Evolutionary conservation across 2,329 filamentous ascomycete genomes (phyloP), one percentile per base, ranked within the genome.

Genomic region (Domatiomyces catenatus): DNA sequence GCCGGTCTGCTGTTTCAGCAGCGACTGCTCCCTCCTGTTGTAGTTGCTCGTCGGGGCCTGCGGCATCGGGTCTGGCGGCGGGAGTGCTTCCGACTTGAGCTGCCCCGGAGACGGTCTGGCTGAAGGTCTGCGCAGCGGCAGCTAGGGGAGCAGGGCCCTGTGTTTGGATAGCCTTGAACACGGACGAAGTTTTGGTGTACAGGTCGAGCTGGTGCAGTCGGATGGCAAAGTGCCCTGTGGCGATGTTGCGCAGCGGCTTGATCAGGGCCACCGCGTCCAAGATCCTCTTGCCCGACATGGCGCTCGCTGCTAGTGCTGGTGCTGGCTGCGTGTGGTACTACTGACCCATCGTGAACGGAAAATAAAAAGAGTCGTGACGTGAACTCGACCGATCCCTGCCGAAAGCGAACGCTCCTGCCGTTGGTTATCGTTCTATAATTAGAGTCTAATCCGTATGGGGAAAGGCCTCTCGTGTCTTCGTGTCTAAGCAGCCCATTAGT

Each of bases 241-340:
- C 83, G 54, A 89, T 75, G 32, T 76, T 76, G 53, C 80, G 77
- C 48, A 83, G 82, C 63, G 80, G 84, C 70, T 75, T 79, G 65
- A 83, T 73, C 56, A 89, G 72, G 54, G 81, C 77, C 58, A 81
- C 79, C 60, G 84, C 71, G 69, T 89, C 85, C 63, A 88, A 62
- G 74, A 78, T 69, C 77, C 81, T 69, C 75, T 77, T 74, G 51
- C 74, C 74, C 50, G 73, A 70, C 75, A 77, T 77, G 46, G 19
- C 46, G 18, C 10, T 22, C 12, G 43, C 43, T 45, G 43, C 43
- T 20, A n/a, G 8, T 15, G 32, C 10, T 39, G 32, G 8, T 39
- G 7, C 32, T 39, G 32, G 10, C 12, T 24, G 22, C 22, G 22
- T 24, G 22, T 24, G 32, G 10, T 15, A 12, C 32, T 39, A 39